Base-by-base conservation (phyloP, 805 yeast species). In the Pichia paraexigua region DNA sequence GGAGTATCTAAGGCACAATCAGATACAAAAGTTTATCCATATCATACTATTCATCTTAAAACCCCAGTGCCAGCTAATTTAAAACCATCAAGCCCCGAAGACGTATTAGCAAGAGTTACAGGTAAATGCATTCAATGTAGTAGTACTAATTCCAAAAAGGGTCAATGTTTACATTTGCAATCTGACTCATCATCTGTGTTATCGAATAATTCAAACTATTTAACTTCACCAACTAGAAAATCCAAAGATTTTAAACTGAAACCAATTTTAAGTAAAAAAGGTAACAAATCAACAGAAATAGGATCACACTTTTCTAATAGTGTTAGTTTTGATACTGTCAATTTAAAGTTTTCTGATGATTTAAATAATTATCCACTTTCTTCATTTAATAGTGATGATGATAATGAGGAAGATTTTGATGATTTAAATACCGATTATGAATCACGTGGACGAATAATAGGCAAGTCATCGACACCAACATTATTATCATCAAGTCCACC, bases 271-370 rank as follows among this genome's bases (percentile, higher is more conserved):
- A 27, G 50, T 6, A 56, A 46, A 24, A 50, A 25, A 24, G 51
- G 41, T 1, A 41, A 41, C 18, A 42, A 48, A 9, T 40, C 45
- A 10, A n/a, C 50, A 17, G 17, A n/a, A 6, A 22, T 47, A 13
- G 49, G 49, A 43, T 32, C 50, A 20, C 53, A 49, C 30, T 55
- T 55, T 45, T 20, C 51, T 2, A 55, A 55, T 37, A 53, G 56
- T 28, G 81, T 79, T 2, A 74, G 80, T 2, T 79, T 78, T 58
- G 83, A 79, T 61, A 77, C 83, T 18, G 75, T 79, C 20, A 71
- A 78, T 65, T 71, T 63, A 2, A 62, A 62, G 20, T 56, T 57
- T 45, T 52, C 69, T 9, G 65, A 65, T 45, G 55, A 53, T 18
- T 9, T 44, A 7, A 45, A 67, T 41, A 53, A 50, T 40, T 49